phyloP scores from a whole-genome alignment of 306 rosid species.

The Elaeagnus macrophylla region DNA sequence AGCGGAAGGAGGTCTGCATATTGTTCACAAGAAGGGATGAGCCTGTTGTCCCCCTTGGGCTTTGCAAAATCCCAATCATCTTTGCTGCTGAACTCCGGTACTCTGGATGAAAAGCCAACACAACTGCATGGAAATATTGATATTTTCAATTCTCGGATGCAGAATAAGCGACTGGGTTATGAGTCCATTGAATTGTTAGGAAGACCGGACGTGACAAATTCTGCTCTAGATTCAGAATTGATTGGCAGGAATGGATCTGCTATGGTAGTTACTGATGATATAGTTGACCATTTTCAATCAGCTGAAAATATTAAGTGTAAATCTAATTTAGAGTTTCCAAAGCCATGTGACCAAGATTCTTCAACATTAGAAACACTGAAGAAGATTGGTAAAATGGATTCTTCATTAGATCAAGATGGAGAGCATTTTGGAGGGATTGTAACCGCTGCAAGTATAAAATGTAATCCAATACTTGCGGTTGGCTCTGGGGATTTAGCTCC shows the following conservation, averaged over 20 bases:
- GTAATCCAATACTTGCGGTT: constrained; percentile 18
- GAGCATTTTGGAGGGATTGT: constrained; percentile 31
- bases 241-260: constrained; percentile 24
- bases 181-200: constrained; percentile 32
- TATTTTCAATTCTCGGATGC: constrained; percentile 27
- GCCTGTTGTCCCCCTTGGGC: constrained; percentile 37
- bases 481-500: constrained; percentile 24
- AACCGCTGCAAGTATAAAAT: constrained; percentile 19
- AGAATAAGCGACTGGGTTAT: constrained; percentile 25
- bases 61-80: constrained; percentile 35
- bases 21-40: constrained; percentile 44
- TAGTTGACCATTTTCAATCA: constrained; percentile 16
- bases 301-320: constrained; percentile 21
- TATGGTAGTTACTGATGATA: constrained; percentile 21
- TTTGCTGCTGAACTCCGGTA: constrained; percentile 26
- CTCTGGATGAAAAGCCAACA: constrained; percentile 27
- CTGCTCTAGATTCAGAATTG: constrained; percentile 29
- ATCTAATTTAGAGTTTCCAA: constrained; percentile 17
- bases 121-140: constrained; percentile 27
- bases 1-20: constrained; percentile 43
- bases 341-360: constrained; percentile 22
- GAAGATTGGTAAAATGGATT: constrained; percentile 23
- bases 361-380: constrained; percentile 22
- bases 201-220: constrained; percentile 29
- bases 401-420: constrained; percentile 25